Percentiles rank a stretch among this genome's conserved stretches.
phyloP scores from a whole-genome alignment of 2,329 filamentous ascomycete genomes.

The Simplicillium aogashimaense region DNA sequence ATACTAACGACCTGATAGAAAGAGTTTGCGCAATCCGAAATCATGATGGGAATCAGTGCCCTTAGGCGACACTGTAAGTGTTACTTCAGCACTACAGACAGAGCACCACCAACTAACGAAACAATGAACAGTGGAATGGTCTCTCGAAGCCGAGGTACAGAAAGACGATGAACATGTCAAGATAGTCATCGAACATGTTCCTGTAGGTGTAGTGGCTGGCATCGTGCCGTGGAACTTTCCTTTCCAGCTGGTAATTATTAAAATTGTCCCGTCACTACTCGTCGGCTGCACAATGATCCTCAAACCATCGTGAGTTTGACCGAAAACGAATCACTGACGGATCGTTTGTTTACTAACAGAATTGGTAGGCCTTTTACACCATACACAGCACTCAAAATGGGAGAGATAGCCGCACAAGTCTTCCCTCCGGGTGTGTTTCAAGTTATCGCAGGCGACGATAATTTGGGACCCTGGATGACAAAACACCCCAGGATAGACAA shows the following conservation, averaged over 20 bases:
- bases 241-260: conserved; percentile 38
- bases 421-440: conserved; percentile 56
- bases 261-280: conserved; percentile 45
- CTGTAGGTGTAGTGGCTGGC: conserved; percentile 31
- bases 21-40: not conserved
- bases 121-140: conserved; percentile 1
- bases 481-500: conserved; percentile 50
- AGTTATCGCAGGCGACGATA: conserved; percentile 48
- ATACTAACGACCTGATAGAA: not conserved
- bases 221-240: conserved; percentile 51
- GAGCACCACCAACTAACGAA: not conserved
- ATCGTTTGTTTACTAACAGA: too few relatives aligned
- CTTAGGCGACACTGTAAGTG: not conserved
- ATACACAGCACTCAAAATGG: conserved; percentile 48
- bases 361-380: conserved; percentile 37
- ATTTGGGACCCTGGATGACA: conserved; percentile 48
- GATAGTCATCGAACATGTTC: conserved; percentile 18
- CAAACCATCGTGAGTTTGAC: conserved; percentile 33
- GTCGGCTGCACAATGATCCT: conserved; percentile 46
- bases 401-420: conserved; percentile 44
- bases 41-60: not conserved
- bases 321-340: too few relatives aligned
- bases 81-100: not conserved
- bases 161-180: conserved; percentile 15
- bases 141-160: conserved; percentile 1